Base-by-base conservation (phyloP, 148 eudicot genomes). In the Rheum nobile region DNA sequence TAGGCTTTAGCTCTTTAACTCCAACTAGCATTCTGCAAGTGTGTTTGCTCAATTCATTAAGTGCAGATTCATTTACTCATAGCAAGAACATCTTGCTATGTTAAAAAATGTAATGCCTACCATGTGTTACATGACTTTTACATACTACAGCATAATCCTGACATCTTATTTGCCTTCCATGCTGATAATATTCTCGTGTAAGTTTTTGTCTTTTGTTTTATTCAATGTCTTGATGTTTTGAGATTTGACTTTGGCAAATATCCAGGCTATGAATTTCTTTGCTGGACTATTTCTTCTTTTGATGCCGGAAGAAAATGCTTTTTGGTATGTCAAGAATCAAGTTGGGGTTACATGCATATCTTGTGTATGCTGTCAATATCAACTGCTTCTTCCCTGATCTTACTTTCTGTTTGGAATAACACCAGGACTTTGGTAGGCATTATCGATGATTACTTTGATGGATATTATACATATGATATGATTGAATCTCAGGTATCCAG, bases 291-390 rank as follows among this genome's bases (percentile, higher is more conserved):
- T 95, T 71, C 78, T 95, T 80, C 92, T 95, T 55, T 83, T 95
- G 88, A 95, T 95, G 98, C 97, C 98, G 0, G 98, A 95, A 80
- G 98, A 95, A 82, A 95, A 95, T 84, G 98, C 98, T 39, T 95
- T 95, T 79, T 95, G 98, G 98, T 95, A 83, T 72, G 91, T 85
- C 54, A 74, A 74, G 65, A 41, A 63, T 35, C 63, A 71, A 2
- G 47, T 72, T 37, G 68, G 26, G 22, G 41, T 65, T 29, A 65
- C 14, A 59, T 70, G n/a, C 16, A 32, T 26, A 8, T 42, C 13
- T 35, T 63, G 21, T 65, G 41, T 32, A 65, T 65, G 41, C 22
- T 34, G 9, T 65, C 21, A 65, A 6, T 65, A 4, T 7, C 14
- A 31, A 41, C 50, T 21, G 29, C 32, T 29, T 29, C n/a, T 13